Evolutionary conservation across 345 rosid species (phyloP), one percentile per base, ranked within the genome.

Genomic region (Eucalyptus grandis): DNA sequence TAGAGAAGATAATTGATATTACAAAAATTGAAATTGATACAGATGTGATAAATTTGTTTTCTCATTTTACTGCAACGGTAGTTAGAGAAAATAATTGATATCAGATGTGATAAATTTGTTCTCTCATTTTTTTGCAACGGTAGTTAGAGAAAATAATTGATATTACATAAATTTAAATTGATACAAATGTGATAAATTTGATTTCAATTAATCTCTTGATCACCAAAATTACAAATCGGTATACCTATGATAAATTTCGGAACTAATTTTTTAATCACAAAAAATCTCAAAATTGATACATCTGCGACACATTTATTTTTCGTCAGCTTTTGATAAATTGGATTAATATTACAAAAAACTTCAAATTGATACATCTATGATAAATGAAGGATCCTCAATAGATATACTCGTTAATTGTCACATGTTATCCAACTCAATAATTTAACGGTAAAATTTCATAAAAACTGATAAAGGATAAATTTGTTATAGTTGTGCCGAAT

Each of bases 391-490:
- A 56, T 10, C 0, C 6, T 1, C 0, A 56, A 56, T 56, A 3
- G 0, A 22, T 56, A 24, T 1, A 56, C 0, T 1, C 0, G 14
- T 56, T 11, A 56, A 24, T 53, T 19, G 3, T 0, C 62, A 10
- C 13, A 5, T 56, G 2, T 56, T 0, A 56, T 56, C 12, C 1
- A 56, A 56, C 2, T 53, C 30, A 56, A 24, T 1, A 24, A 56
- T 56, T 56, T 2, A 22, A 22, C 3, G 0, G 6, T 56, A 56
- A 22, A 9, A 56, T 56, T 24, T 26, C 0, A 4, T 56, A 6
- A 2, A 56, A 56, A 24, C 2, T 24, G 3, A 56, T 56, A 11
- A 2, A 56, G 0, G 13, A 9, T 24, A 56, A 9, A 56, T 56
- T 56, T 56, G 1, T 56, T 56, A 56, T 3, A 9, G 2, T 53